These are phyloP conservation scores for Rhodotorula sp. DNA, from an alignment of 1,284 basidiomycete genomes.

Conservation along the genomic window DNA sequence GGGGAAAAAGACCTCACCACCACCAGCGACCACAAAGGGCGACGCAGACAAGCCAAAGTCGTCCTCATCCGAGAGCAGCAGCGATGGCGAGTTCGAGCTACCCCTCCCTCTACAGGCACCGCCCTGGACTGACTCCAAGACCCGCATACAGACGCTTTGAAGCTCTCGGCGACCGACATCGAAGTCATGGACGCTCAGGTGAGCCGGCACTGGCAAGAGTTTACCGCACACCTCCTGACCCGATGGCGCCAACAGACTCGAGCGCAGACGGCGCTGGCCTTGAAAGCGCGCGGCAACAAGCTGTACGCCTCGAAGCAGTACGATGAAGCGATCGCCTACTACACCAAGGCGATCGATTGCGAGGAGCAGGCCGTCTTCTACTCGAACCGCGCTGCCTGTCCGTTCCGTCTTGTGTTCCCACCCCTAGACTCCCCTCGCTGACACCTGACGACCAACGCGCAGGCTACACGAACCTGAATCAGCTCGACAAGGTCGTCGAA, in stretches of 20 bases:
- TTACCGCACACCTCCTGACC: background rate
- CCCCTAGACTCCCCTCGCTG: background rate
- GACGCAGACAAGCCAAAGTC: background rate
- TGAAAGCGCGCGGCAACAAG: conserved; percentile 87
- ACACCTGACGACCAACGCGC: conserved; percentile 10
- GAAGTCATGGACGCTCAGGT: conserved; percentile 28
- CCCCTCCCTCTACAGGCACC: background rate
- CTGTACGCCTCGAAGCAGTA: conserved; percentile 81
- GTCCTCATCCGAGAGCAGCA: background rate
- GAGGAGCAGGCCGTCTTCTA: conserved; percentile 91
- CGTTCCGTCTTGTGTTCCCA: conserved; percentile 51
- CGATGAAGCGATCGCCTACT: conserved; percentile 72
- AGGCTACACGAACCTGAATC: conserved; percentile 88
- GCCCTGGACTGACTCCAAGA: background rate
- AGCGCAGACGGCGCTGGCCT: conserved; percentile 66
- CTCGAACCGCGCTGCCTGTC: conserved; percentile 96
- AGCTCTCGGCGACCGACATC: conserved; percentile 17
- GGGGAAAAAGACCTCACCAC: conserved; percentile 5
- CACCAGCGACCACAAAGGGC: background rate
- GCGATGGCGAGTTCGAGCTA: background rate
- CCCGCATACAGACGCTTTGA: conserved; percentile 8
- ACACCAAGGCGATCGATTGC: conserved; percentile 87
- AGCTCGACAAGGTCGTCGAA: conserved; percentile 77
- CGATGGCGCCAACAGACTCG: conserved; percentile 68
- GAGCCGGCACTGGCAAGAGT: background rate